These are phyloP conservation scores for Hypsizygus marmoreus DNA, from an alignment of 768 basidiomycete genomes.

Conservation along the genomic window DNA sequence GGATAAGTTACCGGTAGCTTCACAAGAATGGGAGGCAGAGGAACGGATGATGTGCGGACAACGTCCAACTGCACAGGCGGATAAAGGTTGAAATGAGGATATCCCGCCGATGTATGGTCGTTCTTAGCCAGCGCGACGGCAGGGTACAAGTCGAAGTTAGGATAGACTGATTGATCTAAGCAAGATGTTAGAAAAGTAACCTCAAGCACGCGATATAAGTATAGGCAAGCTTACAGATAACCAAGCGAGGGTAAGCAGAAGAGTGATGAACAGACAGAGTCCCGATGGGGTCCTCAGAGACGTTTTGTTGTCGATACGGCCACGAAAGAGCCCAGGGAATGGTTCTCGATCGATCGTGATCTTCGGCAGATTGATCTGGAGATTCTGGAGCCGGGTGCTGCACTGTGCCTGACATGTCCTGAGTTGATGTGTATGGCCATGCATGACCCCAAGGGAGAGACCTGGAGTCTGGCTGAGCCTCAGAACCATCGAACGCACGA, in stretches of 20 bases:
- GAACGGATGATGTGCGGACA: not conserved
- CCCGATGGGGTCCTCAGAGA: constrained; percentile 12
- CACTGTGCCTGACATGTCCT: not conserved
- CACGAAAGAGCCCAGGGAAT: constrained; percentile 24
- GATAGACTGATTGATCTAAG: constrained; percentile 35
- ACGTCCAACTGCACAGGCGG: not conserved
- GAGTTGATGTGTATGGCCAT: constrained; percentile 36
- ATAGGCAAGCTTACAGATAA: constrained; percentile 18
- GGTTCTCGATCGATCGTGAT: too few species aligned
- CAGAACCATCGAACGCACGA: constrained; percentile 30
- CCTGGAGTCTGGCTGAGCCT: constrained; percentile 1
- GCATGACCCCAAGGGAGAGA: constrained; percentile 28
- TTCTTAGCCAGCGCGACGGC: constrained; percentile 3
- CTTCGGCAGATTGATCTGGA: too few species aligned
- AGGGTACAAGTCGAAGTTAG: constrained; percentile 35
- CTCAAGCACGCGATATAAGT: not conserved
- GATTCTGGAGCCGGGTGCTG: not conserved
- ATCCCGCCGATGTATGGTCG: constrained; percentile 1
- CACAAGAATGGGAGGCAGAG: constrained; percentile 1
- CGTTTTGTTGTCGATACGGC: constrained; percentile 18
- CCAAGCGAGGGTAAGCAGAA: constrained; percentile 18
- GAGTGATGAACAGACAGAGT: constrained; percentile 18
- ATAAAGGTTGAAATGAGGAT: constrained; percentile 9
- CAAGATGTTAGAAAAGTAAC: constrained; percentile 13
- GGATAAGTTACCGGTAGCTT: constrained; percentile 23